Evolutionary conservation across 768 basidiomycete species (phyloP), one percentile per base, ranked within the genome.

Genomic region (Mycena galericulata): DNA sequence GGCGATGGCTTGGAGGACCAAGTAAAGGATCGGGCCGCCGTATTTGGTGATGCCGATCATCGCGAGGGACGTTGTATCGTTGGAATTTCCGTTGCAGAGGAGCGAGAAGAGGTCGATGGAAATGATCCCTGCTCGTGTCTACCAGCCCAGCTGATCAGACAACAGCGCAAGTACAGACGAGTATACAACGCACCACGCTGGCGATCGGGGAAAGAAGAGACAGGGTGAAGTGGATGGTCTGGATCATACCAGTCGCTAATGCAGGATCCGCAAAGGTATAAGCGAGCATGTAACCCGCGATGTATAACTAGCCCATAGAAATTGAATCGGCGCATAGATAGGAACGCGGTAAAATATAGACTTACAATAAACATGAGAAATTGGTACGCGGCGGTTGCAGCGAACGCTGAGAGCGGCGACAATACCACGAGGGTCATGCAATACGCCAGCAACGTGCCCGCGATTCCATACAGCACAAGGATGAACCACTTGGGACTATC

Each of bases 61-160:
- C 0, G 86, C 84, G 1, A 82, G 71, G 1, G 84, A 70, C 0
- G 84, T 85, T 34, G 88, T 84, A 4, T 81, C 77, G n/a, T 78
- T 80, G 6, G 81, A 77, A 3, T 58, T 43, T 10, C 89, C 89
- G 65, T 88, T 78, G 72, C 92, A 93, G 2, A 92, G 85, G 4
- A 94, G 80, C 14, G 88, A 89, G 78, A 94, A 95, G 4, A 93
- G 76, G 74, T 94, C 93, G 69, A 91, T 82, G 0, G 93, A 92
- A 26, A 95, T 86, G 30, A 95, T 83, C 5, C 86, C 86, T 0
- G 92, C 88, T 40, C 93, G 86, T 45, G 87, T 75, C 92, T 92
- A 26, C 2, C 12, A 22, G 20, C 14, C 51, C 51, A 67, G 30
- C 55, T 7, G 24, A 58, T 2, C 22, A 18, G 27, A 54, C 60